These are phyloP conservation scores for Ascochyta lentis DNA, from an alignment of 2,329 filamentous ascomycete genomes.

Conservation along the genomic window DNA sequence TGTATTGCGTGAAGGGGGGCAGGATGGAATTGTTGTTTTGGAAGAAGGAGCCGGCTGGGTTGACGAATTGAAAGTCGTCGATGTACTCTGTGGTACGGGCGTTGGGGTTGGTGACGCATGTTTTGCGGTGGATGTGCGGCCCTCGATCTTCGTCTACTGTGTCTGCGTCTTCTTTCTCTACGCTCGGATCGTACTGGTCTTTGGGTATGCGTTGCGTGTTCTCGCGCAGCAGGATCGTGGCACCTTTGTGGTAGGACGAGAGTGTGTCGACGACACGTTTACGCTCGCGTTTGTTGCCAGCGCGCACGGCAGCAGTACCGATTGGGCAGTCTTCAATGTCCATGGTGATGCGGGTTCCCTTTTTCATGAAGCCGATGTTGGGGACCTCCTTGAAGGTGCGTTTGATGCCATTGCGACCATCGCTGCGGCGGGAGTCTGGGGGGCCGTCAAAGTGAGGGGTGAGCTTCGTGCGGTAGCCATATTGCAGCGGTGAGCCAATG, in stretches of 20 bases:
- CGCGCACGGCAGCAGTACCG: conserved; percentile 82
- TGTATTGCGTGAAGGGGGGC: conserved; percentile 82
- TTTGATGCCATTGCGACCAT: conserved; percentile 59
- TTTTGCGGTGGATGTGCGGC: conserved; percentile 76
- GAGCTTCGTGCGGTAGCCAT: conserved; percentile 93
- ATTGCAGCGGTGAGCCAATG: conserved; percentile 87
- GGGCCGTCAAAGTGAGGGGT: conserved; percentile 94
- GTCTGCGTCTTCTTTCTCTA: conserved; percentile 45
- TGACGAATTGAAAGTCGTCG: conserved; percentile 82
- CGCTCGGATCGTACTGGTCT: conserved; percentile 26
- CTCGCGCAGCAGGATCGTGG: conserved; percentile 88
- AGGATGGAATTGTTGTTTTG: conserved; percentile 99
- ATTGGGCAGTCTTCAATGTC: conserved; percentile 99
- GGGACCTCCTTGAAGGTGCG: conserved; percentile 70
- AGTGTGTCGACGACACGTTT: conserved; percentile 75
- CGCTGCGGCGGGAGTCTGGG: conserved; percentile 57
- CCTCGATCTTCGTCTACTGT: conserved; percentile 63
- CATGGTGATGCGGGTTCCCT: conserved; percentile 78
- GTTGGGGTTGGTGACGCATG: conserved; percentile 86
- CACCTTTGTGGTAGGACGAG: conserved; percentile 76
- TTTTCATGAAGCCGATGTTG: conserved; percentile 87
- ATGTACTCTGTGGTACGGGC: conserved; percentile 87
- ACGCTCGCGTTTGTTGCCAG: conserved; percentile 81
- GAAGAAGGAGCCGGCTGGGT: conserved; percentile 94
- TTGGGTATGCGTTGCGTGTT: conserved; percentile 74